Percentiles rank a stretch among this genome's conserved stretches.
These are phyloP conservation scores for Eucommia ulmoides DNA, from an alignment of 257 asterid genomes.

Conservation along the genomic window DNA sequence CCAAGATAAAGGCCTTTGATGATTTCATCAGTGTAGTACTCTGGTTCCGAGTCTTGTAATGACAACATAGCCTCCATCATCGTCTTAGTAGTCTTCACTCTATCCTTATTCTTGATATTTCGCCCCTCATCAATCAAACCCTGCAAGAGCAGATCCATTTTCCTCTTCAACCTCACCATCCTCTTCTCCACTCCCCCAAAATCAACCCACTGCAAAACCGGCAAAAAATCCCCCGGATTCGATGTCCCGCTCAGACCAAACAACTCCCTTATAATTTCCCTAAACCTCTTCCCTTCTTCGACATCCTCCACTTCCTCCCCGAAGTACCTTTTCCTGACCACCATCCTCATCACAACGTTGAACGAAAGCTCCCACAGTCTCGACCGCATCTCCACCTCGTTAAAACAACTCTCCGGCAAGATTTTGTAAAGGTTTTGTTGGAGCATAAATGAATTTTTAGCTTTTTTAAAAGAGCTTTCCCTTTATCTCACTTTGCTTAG, in stretches of 20 bases:
- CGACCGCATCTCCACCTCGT: conserved; percentile 21
- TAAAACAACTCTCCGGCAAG: not conserved
- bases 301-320: conserved; percentile 24
- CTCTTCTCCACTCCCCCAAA: conserved; percentile 36
- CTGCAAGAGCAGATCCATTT: conserved; percentile 29
- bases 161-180: conserved; percentile 10
- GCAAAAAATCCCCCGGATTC: conserved; percentile 25
- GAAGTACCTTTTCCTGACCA: conserved; percentile 25
- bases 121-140: conserved; percentile 21
- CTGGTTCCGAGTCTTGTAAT: conserved; percentile 37
- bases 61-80: conserved; percentile 24
- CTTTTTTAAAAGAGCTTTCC: too few relatives aligned
- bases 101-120: not conserved
- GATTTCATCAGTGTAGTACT: conserved; percentile 33
- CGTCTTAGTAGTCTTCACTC: too few relatives aligned
- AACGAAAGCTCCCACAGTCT: conserved; percentile 16
- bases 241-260: conserved; percentile 17
- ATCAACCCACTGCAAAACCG: conserved; percentile 41
- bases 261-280: conserved; percentile 19
- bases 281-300: conserved; percentile 24
- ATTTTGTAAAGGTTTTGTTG: conserved; percentile 9
- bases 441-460: too few relatives aligned
- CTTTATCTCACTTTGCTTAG: too few relatives aligned
- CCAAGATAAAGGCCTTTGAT: conserved; percentile 39
- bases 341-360: conserved; percentile 24